A percentile compares a stretch with the other conserved stretches of the same genome.
Evolutionary conservation across 768 basidiomycete species (phyloP).

Genomic region (Hygrocybe punicea): DNA sequence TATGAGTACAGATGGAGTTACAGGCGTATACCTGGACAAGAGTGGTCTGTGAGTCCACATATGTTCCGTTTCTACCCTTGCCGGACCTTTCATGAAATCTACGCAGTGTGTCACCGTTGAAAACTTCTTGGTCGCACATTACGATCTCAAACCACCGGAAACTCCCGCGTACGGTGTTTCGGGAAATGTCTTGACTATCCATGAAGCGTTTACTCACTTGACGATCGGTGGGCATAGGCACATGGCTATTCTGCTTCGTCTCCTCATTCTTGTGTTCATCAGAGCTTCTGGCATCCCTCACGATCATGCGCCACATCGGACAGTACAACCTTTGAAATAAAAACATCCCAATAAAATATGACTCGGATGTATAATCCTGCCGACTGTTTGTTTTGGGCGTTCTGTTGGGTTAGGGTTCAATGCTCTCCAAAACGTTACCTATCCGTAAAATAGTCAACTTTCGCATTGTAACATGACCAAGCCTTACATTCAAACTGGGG

Average conservation of each 20-base stretch:
- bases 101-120: slow-evolving; percentile 53
- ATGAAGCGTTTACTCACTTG: slow-evolving; percentile 42
- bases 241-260: slow-evolving; percentile 27
- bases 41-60: slow-evolving; percentile 64
- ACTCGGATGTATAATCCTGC: not conserved
- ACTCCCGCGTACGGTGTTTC: slow-evolving; percentile 46
- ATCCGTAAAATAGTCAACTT: too few species aligned
- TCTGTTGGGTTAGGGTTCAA: not conserved
- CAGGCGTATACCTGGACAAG: slow-evolving; percentile 52
- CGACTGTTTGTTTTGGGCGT: too few species aligned
- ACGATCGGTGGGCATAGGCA: slow-evolving; percentile 28
- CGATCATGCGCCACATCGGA: slow-evolving; percentile 62
- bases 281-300: slow-evolving; percentile 59
- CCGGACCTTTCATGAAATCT: not conserved
- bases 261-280: not conserved
- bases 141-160: slow-evolving; percentile 34
- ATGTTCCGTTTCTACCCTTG: slow-evolving; percentile 9
- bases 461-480: slow-evolving; percentile 15
- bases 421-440: too few species aligned
- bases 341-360: not conserved
- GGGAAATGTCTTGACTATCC: slow-evolving; percentile 48
- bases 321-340: slow-evolving; percentile 44
- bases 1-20: slow-evolving; percentile 69
- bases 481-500: slow-evolving; percentile 79
- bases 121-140: slow-evolving; percentile 28